Evolutionary conservation across 345 rosid genomes (phyloP), one percentile per base, ranked within the genome.

Genomic region (Toxicodendron radicans): DNA sequence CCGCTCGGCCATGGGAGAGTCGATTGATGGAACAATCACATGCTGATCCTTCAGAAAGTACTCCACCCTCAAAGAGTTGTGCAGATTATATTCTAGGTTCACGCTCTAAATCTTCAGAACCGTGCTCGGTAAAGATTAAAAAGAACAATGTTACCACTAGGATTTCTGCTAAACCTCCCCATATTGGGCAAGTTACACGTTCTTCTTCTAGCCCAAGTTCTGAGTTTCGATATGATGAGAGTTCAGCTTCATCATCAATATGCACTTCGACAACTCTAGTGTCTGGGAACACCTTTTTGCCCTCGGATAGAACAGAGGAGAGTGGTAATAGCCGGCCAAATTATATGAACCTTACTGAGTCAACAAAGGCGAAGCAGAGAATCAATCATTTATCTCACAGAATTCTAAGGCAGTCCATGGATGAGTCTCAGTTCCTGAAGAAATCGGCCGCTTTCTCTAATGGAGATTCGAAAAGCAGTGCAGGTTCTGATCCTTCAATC

Each of bases 1-100:
- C 97, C 1, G 93, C 97, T 53, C 83, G 86, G 83, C 99, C 99
- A 78, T 95, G 98, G 99, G 99, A 93, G 83, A 84, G 93, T 9
- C 78, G 98, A 71, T 78, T 91, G 84, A 87, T 89, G 94, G 98
- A 93, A 59, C 83, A 79, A 80, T 81, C 87, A 52, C 72, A 71
- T 7, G 30, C 79, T 13, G 84, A 83, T 38, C 73, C 76, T 12
- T 67, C 80, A 0, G 84, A 82, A 30, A 65, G 67, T 24, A 86
- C 86, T 20, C 87, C 88, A 13, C 85, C 83, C 20, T 75, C 72
- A 3, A 84, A 82, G 76, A 56, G 75, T 23, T 83, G 77, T 61
- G 73, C 64, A 46, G 76, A 67, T 23, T 71, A 82, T 48, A 58
- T 70, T 24, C 64, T 54, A 10, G 80, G 72, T 8, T 71, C 79